Evolutionary conservation across 768 basidiomycete genomes (phyloP).

Genomic region (Lanmaoa pseudosensibilis): DNA sequence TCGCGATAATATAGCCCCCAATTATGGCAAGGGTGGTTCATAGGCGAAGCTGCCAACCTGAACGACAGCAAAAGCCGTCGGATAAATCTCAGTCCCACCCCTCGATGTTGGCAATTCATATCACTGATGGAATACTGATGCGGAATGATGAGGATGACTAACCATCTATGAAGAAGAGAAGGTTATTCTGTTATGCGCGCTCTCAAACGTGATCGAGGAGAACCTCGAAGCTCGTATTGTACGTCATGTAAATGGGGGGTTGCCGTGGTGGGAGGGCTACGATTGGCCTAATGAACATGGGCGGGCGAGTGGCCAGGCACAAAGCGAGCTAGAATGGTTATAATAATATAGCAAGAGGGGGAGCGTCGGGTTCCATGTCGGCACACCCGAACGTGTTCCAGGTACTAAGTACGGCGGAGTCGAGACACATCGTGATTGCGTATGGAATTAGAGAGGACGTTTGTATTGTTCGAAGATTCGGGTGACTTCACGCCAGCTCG

Average conservation of each 20-base stretch:
- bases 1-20: no score
- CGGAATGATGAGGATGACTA: not conserved
- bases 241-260: constrained; percentile 5
- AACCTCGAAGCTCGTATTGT: not conserved
- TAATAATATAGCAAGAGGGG: not conserved
- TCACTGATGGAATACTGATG: not conserved
- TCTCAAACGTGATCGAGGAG: constrained; percentile 1
- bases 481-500: not conserved
- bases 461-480: not conserved
- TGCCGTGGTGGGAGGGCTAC: constrained; percentile 12
- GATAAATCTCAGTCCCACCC: not conserved
- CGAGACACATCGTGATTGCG: not conserved
- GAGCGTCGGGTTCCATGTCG: not conserved
- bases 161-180: constrained; percentile 12
- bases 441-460: constrained; percentile 8
- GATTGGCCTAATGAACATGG: not conserved
- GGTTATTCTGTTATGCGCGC: not conserved
- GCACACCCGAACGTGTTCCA: not conserved
- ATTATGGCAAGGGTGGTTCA: not conserved
- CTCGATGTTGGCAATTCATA: not conserved
- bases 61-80: not conserved
- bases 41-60: not conserved
- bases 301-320: not conserved
- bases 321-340: not conserved
- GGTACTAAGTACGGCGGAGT: not conserved